phyloP scores from a whole-genome alignment of 257 asterid species.

The Voacanga thouarsii region DNA sequence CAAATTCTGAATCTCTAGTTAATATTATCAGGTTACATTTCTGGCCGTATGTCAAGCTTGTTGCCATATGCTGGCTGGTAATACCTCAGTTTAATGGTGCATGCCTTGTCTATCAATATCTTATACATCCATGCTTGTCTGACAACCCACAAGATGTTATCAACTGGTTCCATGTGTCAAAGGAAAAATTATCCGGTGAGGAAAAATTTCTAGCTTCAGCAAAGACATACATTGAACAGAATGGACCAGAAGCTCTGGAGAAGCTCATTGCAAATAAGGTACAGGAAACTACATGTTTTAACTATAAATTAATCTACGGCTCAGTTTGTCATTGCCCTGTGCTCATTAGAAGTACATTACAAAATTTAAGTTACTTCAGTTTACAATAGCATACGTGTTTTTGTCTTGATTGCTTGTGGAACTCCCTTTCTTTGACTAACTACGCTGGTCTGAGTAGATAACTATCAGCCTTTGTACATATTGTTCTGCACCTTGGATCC shows the following conservation, averaged over 20 bases:
- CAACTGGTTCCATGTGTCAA: too few species aligned
- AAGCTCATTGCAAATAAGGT: constrained; percentile 20
- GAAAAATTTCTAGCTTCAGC: neutral
- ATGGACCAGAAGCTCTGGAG: constrained; percentile 33
- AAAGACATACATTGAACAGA: constrained; percentile 29
- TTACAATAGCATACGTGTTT: too few species aligned
- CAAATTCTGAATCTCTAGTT: neutral
- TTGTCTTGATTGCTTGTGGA: too few species aligned
- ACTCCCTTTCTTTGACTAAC: too few species aligned
- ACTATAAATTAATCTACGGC: neutral
- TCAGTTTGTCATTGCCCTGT: neutral
- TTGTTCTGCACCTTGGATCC: too few species aligned
- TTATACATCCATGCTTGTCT: constrained; percentile 24
- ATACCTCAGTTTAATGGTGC: neutral
- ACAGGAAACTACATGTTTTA: neutral
- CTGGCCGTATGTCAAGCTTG: constrained; percentile 30
- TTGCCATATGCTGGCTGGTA: constrained; percentile 31
- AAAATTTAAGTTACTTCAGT: too few species aligned
- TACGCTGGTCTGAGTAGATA: too few species aligned
- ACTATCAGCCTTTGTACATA: too few species aligned
- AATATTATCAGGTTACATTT: constrained; percentile 34
- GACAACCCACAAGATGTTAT: constrained; percentile 18
- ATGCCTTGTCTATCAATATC: constrained; percentile 38
- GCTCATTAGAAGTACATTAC: too few species aligned
- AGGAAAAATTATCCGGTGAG: too few species aligned